phyloP scores from a whole-genome alignment of 2,329 filamentous ascomycete genomes.

The Colletotrichum limetticola region DNA sequence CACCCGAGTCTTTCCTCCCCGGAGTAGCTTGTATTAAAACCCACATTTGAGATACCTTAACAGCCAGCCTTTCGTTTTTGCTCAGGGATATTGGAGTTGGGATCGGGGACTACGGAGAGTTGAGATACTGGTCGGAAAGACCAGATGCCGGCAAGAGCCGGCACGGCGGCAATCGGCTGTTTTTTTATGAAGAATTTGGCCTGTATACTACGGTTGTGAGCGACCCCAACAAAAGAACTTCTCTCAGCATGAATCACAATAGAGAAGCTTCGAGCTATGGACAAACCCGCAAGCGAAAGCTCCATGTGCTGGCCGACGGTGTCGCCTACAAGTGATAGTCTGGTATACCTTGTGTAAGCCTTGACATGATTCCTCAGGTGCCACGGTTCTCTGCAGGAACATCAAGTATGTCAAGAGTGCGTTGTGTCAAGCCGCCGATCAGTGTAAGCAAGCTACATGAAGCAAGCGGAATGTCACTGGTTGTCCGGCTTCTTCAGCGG shows the following conservation, averaged over 20 bases:
- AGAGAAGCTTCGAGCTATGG: neutral
- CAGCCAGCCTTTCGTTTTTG: conserved; percentile 33
- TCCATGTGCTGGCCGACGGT: no score
- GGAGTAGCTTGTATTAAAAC: conserved; percentile 32
- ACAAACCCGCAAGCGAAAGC: neutral
- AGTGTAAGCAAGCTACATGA: no score
- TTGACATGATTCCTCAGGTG: no score
- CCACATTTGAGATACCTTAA: conserved; percentile 34
- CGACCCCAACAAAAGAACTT: neutral
- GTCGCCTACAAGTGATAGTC: no score
- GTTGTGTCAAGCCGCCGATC: no score
- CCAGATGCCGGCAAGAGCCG: neutral
- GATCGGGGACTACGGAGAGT: conserved; percentile 6
- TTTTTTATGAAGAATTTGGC: neutral
- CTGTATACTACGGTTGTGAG: conserved; percentile 19
- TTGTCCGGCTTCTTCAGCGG: no score
- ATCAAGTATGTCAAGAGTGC: no score
- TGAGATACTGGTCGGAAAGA: conserved; percentile 6
- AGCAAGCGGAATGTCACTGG: no score
- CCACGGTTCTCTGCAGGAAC: no score
- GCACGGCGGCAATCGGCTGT: neutral
- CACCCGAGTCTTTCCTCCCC: conserved; percentile 8
- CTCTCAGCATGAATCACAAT: conserved; percentile 9
- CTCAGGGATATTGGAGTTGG: conserved; percentile 33
- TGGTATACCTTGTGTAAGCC: no score